These are phyloP conservation scores for Oryza australiensis DNA, from an alignment of 176 grass and related monocot species.

Conservation along the genomic window DNA sequence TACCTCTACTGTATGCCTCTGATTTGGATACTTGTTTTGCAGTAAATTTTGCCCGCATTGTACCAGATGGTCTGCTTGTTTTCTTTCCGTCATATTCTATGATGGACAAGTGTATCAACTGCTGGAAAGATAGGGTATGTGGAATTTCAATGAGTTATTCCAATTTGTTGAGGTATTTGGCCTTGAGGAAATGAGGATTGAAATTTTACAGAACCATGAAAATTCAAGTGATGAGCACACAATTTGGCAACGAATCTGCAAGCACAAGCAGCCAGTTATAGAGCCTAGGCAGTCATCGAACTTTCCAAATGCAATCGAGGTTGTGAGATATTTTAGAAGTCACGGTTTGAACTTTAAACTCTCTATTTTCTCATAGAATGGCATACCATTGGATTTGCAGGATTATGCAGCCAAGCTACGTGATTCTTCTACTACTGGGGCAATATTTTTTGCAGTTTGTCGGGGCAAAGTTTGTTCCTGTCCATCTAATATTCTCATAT, in stretches of 20 bases:
- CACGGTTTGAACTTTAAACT: slow-evolving; percentile 12
- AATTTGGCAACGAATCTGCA: slow-evolving; percentile 94
- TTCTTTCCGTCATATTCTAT: slow-evolving; percentile 99
- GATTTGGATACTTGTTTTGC: slow-evolving; percentile 38
- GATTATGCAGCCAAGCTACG: slow-evolving; percentile 80
- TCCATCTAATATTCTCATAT: slow-evolving; percentile 36
- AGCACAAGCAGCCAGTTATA: slow-evolving; percentile 90
- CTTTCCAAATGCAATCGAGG: slow-evolving; percentile 92
- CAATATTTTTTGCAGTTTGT: slow-evolving; percentile 98
- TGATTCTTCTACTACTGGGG: slow-evolving; percentile 74
- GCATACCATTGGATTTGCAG: slow-evolving; percentile 53
- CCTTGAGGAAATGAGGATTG: slow-evolving; percentile 17
- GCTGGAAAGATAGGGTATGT: slow-evolving; percentile 87
- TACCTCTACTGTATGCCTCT: slow-evolving; percentile 4
- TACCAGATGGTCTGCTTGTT: slow-evolving; percentile 92
- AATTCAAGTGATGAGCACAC: slow-evolving; percentile 64
- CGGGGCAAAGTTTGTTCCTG: slow-evolving; percentile 84
- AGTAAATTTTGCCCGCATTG: slow-evolving; percentile 97
- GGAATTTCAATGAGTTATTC: slow-evolving; percentile 21
- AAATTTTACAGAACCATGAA: slow-evolving; percentile 67
- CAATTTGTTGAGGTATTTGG: slow-evolving; percentile 29
- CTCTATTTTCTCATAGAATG: slow-evolving; percentile 37
- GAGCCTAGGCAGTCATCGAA: slow-evolving; percentile 91
- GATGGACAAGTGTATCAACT: slow-evolving; percentile 93
- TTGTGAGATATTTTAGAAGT: slow-evolving; percentile 42